phyloP scores from a whole-genome alignment of 179 eudicot genomes.

The Gypsophila paniculata region DNA sequence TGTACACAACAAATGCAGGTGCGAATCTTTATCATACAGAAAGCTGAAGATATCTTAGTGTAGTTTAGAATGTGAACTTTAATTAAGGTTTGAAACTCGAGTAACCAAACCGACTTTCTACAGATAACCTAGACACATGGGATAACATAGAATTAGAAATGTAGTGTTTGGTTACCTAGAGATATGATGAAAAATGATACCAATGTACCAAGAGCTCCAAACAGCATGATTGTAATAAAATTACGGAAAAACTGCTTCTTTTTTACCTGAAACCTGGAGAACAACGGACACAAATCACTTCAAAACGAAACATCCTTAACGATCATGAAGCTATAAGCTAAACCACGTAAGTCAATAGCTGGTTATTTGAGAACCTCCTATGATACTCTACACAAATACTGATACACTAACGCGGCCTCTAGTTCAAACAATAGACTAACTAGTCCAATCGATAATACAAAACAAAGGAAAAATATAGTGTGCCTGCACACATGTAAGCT shows the following conservation, averaged over 20 bases:
- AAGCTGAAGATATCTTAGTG: not conserved
- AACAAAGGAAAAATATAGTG: too few species aligned
- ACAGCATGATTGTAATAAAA: conserved; percentile 73
- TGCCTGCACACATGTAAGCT: too few species aligned
- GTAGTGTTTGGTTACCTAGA: conserved; percentile 43
- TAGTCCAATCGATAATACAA: too few species aligned
- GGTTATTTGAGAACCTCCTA: too few species aligned
- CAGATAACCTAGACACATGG: not conserved
- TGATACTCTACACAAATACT: too few species aligned
- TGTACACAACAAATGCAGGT: not conserved
- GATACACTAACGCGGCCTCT: too few species aligned
- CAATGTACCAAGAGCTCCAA: conserved; percentile 89
- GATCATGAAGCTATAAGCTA: conserved; percentile 7
- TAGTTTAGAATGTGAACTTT: not conserved
- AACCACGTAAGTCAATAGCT: conserved; percentile 11
- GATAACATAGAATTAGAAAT: not conserved
- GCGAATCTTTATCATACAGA: not conserved
- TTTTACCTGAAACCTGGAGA: conserved; percentile 91
- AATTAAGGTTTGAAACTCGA: not conserved
- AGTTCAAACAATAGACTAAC: too few species aligned
- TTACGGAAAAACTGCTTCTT: conserved; percentile 96
- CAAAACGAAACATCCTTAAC: conserved; percentile 4
- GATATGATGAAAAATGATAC: conserved; percentile 81
- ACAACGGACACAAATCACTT: conserved; percentile 16
- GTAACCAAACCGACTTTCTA: not conserved